These are phyloP conservation scores for Ulota crispa DNA, from an alignment of 225 moss, liverwort and hornwort genomes.

Conservation along the genomic window DNA sequence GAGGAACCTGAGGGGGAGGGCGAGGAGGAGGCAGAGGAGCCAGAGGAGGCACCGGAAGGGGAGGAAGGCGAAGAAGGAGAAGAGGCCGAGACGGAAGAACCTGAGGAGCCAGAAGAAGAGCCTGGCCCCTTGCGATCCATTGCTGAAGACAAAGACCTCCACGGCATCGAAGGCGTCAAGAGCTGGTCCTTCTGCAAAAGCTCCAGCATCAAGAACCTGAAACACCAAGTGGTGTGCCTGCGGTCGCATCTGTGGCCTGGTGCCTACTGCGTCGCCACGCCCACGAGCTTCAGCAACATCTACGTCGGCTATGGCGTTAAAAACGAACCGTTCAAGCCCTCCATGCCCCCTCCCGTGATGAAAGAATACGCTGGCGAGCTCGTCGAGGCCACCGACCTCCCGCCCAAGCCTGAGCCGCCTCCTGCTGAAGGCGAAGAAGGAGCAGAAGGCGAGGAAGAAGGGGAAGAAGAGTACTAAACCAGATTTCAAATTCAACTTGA, in stretches of 20 bases:
- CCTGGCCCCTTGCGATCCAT: conserved; percentile 43
- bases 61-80: conserved; percentile 41
- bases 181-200: conserved; percentile 78
- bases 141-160: conserved; percentile 65
- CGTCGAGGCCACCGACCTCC: conserved; percentile 76
- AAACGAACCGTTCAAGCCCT: conserved; percentile 59
- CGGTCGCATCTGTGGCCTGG: conserved; percentile 83
- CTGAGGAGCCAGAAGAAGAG: conserved; percentile 40
- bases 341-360: conserved; percentile 71
- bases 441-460: conserved; percentile 40
- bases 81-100: conserved; percentile 29
- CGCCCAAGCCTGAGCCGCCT: conserved; percentile 55
- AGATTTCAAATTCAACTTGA: too few relatives aligned
- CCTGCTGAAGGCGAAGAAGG: conserved; percentile 38
- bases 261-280: conserved; percentile 64
- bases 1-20: conserved; percentile 44
- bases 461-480: conserved; percentile 42
- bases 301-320: conserved; percentile 87
- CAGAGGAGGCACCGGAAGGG: conserved; percentile 25
- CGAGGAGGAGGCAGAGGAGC: conserved; percentile 36
- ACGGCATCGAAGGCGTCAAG: conserved; percentile 50
- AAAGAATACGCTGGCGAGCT: conserved; percentile 59
- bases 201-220: conserved; percentile 71
- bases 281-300: conserved; percentile 75
- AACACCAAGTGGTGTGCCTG: conserved; percentile 80